These are phyloP conservation scores for Geranomyces michiganensis DNA, from an alignment of 192 early-diverging fungal genomes.

Conservation along the genomic window DNA sequence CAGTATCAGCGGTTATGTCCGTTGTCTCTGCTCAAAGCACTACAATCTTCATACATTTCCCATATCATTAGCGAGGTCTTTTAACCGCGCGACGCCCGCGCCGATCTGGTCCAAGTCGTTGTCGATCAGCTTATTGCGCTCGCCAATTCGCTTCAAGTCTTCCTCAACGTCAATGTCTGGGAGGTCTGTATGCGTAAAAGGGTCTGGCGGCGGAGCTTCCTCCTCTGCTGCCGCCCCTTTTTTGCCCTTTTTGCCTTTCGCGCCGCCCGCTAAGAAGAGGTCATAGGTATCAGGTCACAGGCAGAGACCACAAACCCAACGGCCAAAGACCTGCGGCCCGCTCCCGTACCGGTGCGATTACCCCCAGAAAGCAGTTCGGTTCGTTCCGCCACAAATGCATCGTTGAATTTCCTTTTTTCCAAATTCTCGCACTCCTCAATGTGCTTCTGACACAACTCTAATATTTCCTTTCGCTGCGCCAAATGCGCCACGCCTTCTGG, in stretches of 20 bases:
- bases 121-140: constrained; percentile 60
- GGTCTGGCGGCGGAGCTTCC: constrained; percentile 39
- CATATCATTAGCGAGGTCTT: constrained; percentile 61
- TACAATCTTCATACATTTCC: constrained; percentile 39
- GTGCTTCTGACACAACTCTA: constrained; percentile 54
- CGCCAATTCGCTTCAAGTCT: constrained; percentile 58
- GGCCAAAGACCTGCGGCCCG: no score
- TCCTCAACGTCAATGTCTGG: constrained; percentile 70
- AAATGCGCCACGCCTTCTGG: constrained; percentile 40
- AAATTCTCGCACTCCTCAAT: constrained; percentile 65
- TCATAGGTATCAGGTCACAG: no score
- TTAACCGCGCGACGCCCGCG: constrained; percentile 51
- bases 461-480: constrained; percentile 53
- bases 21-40: no score
- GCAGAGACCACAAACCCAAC: no score
- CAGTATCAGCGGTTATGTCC: no score
- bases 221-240: constrained; percentile 27
- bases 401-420: constrained; percentile 58
- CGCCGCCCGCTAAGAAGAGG: no score
- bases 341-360: constrained; percentile 1
- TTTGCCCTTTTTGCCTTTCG: constrained; percentile 4
- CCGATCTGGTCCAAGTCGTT: constrained; percentile 57
- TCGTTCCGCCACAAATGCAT: constrained; percentile 46
- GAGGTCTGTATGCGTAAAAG: constrained; percentile 51
- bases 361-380: constrained; percentile 49